phyloP scores from a whole-genome alignment of 1,284 basidiomycete genomes.

The Heterobasidion irregulare region DNA sequence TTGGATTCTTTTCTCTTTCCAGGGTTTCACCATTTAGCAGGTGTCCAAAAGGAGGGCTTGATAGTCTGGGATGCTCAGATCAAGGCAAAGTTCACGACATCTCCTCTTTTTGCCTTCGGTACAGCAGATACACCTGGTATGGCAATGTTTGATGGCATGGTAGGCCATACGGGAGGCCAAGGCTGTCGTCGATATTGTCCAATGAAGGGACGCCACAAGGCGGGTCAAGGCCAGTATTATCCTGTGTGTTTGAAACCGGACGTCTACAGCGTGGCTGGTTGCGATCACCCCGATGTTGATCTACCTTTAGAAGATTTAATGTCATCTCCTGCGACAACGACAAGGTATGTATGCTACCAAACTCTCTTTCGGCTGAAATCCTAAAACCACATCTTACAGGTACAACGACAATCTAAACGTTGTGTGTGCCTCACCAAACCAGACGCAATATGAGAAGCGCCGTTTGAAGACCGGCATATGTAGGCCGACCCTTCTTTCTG shows the following conservation, averaged over 20 bases:
- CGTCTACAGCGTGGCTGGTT: background rate
- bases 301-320: background rate
- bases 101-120: constrained; percentile 3
- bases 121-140: constrained; percentile 6
- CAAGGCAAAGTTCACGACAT: background rate
- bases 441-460: background rate
- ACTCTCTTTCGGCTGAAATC: no score
- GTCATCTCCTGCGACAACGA: background rate
- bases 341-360: background rate
- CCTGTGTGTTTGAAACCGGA: background rate
- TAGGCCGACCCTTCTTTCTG: constrained; percentile 7
- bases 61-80: constrained; percentile 12
- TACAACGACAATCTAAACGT: no score
- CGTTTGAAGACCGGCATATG: constrained; percentile 2
- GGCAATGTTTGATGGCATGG: constrained; percentile 3
- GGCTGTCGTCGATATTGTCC: constrained; percentile 7
- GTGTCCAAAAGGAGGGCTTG: constrained; percentile 14
- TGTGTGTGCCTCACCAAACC: no score
- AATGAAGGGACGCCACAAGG: constrained; percentile 1
- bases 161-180: constrained; percentile 6
- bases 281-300: background rate
- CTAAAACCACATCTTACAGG: no score
- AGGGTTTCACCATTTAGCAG: constrained; percentile 15
- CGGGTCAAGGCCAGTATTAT: constrained; percentile 3
- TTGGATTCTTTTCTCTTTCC: constrained; percentile 17